Evolutionary conservation across 2,329 filamentous ascomycete species (phyloP).

Genomic region (Rhynchosporium secalis): DNA sequence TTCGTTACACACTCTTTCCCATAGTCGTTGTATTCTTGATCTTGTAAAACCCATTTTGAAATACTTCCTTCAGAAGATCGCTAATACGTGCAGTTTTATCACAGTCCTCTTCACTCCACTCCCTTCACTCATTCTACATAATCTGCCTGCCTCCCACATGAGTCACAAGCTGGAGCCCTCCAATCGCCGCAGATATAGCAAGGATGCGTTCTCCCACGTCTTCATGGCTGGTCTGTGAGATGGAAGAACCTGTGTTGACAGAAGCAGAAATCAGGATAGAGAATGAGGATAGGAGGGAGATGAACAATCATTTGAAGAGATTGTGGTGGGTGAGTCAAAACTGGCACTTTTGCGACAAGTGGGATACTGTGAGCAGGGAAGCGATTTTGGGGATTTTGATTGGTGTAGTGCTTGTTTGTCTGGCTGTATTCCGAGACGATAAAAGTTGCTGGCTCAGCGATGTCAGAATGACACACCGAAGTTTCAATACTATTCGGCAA

Average conservation of each 20-base stretch:
- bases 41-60: neutral
- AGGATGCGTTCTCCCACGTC: neutral
- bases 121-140: neutral
- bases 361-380: neutral
- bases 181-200: neutral
- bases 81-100: neutral
- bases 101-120: slow-evolving; percentile 8
- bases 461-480: no score
- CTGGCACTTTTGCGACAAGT: neutral
- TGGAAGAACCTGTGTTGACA: no score
- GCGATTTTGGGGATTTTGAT: neutral
- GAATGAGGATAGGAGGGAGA: no score
- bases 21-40: neutral
- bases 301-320: neutral
- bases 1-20: neutral
- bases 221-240: no score
- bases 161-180: neutral
- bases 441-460: no score
- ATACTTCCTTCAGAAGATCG: neutral
- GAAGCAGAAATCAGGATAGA: no score
- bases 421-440: neutral
- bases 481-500: no score
- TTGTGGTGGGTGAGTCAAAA: neutral
- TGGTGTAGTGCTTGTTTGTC: neutral
- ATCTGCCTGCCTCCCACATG: neutral